Evolutionary conservation across 106 monocot genomes (phyloP).

Genomic region (Alisma plantagoaquatica): DNA sequence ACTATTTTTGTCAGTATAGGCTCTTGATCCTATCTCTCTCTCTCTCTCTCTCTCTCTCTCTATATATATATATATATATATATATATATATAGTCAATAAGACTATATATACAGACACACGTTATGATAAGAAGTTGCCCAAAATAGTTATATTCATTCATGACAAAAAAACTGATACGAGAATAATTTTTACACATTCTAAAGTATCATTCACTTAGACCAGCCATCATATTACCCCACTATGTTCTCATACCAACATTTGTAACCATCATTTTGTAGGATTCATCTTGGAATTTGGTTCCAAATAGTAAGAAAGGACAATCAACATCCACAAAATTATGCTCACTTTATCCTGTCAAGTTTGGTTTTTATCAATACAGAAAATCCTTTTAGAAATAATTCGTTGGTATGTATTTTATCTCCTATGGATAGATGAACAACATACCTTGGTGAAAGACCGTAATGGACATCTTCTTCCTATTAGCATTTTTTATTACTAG

Average conservation of each 20-base stretch:
- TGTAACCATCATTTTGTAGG: slow-evolving; percentile 57
- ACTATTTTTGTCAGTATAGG: no score
- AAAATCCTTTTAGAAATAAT: slow-evolving; percentile 46
- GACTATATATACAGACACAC: no score
- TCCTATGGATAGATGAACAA: slow-evolving; percentile 61
- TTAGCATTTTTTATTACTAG: slow-evolving; percentile 41
- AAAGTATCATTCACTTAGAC: slow-evolving; percentile 53
- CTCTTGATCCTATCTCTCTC: no score
- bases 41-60: no score
- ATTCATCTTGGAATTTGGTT: slow-evolving; percentile 75
- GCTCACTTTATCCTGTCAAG: slow-evolving; percentile 64
- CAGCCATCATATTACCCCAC: slow-evolving; percentile 71
- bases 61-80: no score
- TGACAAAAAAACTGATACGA: no score
- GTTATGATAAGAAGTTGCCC: no score
- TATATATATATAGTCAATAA: no score
- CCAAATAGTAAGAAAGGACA: slow-evolving; percentile 63
- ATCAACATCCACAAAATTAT: slow-evolving; percentile 29
- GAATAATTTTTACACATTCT: no score
- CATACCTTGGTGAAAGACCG: slow-evolving; percentile 49
- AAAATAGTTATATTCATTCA: no score
- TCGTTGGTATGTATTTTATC: slow-evolving; percentile 72
- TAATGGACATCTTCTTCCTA: slow-evolving; percentile 57
- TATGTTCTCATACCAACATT: slow-evolving; percentile 73
- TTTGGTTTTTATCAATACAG: slow-evolving; percentile 60